Percentiles rank a stretch among this genome's conserved stretches.
Conservation (phyloP, 2,329 filamentous ascomycete species). For the Alternaria dauci region DNA sequence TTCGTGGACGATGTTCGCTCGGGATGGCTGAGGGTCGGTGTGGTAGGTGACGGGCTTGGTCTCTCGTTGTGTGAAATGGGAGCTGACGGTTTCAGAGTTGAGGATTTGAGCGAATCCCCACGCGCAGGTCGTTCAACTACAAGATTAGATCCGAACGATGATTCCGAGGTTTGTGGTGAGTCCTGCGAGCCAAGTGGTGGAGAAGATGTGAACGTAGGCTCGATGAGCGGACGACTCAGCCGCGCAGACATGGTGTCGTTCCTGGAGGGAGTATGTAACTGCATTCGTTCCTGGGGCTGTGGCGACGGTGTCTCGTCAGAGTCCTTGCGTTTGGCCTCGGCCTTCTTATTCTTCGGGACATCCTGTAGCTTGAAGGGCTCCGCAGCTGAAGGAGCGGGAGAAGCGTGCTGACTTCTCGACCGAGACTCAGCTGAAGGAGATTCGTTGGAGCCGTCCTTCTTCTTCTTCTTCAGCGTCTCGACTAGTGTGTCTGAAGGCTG, state of each 20-base stretch:
- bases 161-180: constrained; percentile 45
- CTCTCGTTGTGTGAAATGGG: constrained; percentile 69
- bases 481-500: constrained; percentile 69
- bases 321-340: constrained; percentile 54
- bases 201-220: constrained; percentile 50
- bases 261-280: constrained; percentile 52
- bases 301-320: constrained; percentile 53
- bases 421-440: constrained; percentile 60
- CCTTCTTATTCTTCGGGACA: constrained; percentile 72
- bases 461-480: constrained; percentile 60
- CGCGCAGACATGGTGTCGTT: constrained; percentile 48
- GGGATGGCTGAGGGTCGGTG: constrained; percentile 50
- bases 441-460: constrained; percentile 46
- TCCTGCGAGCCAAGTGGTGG: constrained; percentile 49
- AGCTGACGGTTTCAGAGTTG: constrained; percentile 54
- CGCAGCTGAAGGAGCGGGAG: constrained; percentile 42
- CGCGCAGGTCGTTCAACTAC: constrained; percentile 61
- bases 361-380: constrained; percentile 78
- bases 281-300: constrained; percentile 29
- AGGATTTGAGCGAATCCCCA: constrained; percentile 65
- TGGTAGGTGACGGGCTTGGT: constrained; percentile 49
- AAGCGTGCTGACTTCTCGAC: constrained; percentile 48
- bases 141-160: constrained; percentile 52
- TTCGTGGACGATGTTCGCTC: constrained; percentile 52
- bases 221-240: constrained; percentile 43